These are phyloP conservation scores for Coemansia sp. DNA, from an alignment of 192 early-diverging fungal genomes.

Conservation along the genomic window DNA sequence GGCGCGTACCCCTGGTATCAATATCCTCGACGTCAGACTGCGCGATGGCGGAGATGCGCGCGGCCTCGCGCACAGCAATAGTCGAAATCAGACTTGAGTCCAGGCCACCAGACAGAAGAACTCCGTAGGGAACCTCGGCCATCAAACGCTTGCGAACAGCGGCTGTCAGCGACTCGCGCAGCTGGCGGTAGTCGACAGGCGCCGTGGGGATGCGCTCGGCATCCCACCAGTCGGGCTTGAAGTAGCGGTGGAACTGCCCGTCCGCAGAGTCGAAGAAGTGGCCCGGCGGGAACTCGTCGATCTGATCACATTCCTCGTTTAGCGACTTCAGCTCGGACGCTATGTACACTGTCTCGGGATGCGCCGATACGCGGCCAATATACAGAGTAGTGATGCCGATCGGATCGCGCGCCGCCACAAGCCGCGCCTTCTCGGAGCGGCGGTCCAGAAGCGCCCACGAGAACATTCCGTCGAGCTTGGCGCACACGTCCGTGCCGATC, in stretches of 20 bases:
- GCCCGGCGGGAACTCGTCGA: slow-evolving; percentile 97
- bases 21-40: slow-evolving; percentile 61
- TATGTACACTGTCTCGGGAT: slow-evolving; percentile 90
- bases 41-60: slow-evolving; percentile 63
- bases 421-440: slow-evolving; percentile 67
- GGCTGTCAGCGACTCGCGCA: slow-evolving; percentile 81
- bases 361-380: slow-evolving; percentile 81
- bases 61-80: slow-evolving; percentile 85
- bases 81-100: slow-evolving; percentile 95
- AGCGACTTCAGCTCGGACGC: slow-evolving; percentile 95
- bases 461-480: slow-evolving; percentile 96
- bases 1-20: slow-evolving; percentile 64
- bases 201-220: slow-evolving; percentile 43
- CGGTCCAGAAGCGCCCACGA: slow-evolving; percentile 90
- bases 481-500: slow-evolving; percentile 78
- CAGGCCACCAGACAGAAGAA: slow-evolving; percentile 91
- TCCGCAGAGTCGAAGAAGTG: slow-evolving; percentile 85
- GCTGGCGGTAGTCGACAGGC: slow-evolving; percentile 62
- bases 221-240: slow-evolving; percentile 88
- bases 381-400: slow-evolving; percentile 99
- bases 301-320: slow-evolving; percentile 96
- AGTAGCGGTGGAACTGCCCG: slow-evolving; percentile 82
- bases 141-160: slow-evolving; percentile 96
- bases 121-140: slow-evolving; percentile 98
- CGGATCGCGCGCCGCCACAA: slow-evolving; percentile 94